These are phyloP conservation scores for Oryza nivara DNA, from an alignment of 176 grass and related monocot genomes.

Conservation along the genomic window DNA sequence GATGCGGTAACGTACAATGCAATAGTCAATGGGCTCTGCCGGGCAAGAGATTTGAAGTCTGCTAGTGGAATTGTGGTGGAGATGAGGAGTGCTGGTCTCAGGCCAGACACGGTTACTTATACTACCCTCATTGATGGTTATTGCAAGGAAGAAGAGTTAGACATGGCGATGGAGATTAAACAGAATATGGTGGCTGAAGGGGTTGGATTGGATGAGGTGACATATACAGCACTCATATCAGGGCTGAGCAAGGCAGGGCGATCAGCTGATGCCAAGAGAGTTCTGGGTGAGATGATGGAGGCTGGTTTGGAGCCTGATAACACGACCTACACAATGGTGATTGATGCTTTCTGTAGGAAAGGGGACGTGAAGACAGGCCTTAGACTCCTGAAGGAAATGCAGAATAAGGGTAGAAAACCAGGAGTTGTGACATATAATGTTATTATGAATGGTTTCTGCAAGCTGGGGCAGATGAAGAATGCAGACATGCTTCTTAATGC, in stretches of 20 bases:
- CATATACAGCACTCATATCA: slow-evolving; percentile 71
- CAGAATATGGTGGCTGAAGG: slow-evolving; percentile 53
- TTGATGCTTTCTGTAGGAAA: slow-evolving; percentile 77
- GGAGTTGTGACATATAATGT: slow-evolving; percentile 87
- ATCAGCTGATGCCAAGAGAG: slow-evolving; percentile 49
- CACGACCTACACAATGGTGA: slow-evolving; percentile 86
- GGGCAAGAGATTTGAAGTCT: slow-evolving; percentile 54
- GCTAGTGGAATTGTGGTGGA: slow-evolving; percentile 54
- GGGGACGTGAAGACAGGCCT: slow-evolving; percentile 73
- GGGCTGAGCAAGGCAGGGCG: slow-evolving; percentile 58
- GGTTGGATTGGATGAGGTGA: slow-evolving; percentile 67
- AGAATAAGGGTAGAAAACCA: slow-evolving; percentile 55
- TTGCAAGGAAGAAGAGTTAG: slow-evolving; percentile 68
- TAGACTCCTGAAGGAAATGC: slow-evolving; percentile 81
- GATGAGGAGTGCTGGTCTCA: slow-evolving; percentile 50
- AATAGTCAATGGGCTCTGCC: slow-evolving; percentile 57
- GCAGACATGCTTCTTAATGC: slow-evolving; percentile 77
- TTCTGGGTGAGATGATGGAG: slow-evolving; percentile 65
- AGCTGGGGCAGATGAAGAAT: slow-evolving; percentile 79
- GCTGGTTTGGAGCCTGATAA: slow-evolving; percentile 57
- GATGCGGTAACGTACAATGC: slow-evolving; percentile 67
- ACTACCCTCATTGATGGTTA: slow-evolving; percentile 74
- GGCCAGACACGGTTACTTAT: slow-evolving; percentile 68
- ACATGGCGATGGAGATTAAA: slow-evolving; percentile 59
- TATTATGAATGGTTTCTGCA: slow-evolving; percentile 88